These are phyloP conservation scores for Neoascochyta sp. DNA, from an alignment of 2,329 filamentous ascomycete species.

Conservation along the genomic window DNA sequence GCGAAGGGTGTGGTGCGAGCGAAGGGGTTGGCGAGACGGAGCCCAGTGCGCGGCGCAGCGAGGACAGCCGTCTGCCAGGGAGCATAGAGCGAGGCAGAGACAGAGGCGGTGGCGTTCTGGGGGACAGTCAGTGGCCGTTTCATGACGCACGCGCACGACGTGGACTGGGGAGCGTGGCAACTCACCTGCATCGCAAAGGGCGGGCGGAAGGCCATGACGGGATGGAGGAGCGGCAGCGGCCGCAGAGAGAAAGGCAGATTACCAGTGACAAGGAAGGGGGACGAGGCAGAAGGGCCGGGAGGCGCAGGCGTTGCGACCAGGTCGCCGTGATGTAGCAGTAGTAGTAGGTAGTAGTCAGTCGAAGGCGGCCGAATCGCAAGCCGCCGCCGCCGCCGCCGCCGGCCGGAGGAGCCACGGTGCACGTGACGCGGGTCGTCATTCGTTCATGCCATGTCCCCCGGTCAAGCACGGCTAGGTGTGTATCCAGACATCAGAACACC, in stretches of 20 bases:
- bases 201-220: slow-evolving; percentile 52
- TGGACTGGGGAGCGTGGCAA: slow-evolving; percentile 29
- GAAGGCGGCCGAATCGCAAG: slow-evolving; percentile 25
- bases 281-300: no score
- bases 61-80: slow-evolving; percentile 31
- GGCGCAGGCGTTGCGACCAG: slow-evolving; percentile 19
- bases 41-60: slow-evolving; percentile 15
- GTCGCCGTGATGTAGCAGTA: no score
- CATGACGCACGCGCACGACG: slow-evolving; percentile 17
- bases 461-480: no score
- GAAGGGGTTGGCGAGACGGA: slow-evolving; percentile 35
- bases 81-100: slow-evolving; percentile 41
- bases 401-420: no score
- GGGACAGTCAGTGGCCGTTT: slow-evolving; percentile 14
- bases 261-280: no score
- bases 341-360: slow-evolving; percentile 15
- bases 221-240: slow-evolving; percentile 27
- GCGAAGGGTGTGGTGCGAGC: slow-evolving; percentile 25
- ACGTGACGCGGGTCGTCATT: no score
- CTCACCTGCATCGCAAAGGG: slow-evolving; percentile 48
- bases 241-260: no score
- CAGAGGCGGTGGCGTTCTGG: slow-evolving; percentile 45
- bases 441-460: no score
- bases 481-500: no score
- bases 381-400: no score